These are phyloP conservation scores for Trifolium subterraneum DNA, from an alignment of 306 rosid species.

Conservation along the genomic window DNA sequence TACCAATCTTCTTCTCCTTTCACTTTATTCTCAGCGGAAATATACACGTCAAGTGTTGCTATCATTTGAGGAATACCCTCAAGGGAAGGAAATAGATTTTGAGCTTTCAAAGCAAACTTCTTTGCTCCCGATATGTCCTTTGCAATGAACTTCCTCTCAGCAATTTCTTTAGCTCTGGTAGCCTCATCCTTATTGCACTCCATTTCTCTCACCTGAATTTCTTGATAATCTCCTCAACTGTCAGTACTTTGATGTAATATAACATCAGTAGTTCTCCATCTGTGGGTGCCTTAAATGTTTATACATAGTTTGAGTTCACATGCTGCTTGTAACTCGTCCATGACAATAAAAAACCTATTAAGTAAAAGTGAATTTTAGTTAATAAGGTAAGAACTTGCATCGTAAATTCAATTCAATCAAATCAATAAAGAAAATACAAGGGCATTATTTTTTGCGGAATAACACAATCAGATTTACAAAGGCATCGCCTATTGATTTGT, in stretches of 20 bases:
- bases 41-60: conserved; percentile 78
- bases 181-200: conserved; percentile 98
- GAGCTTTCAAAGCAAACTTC: conserved; percentile 90
- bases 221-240: conserved; percentile 5
- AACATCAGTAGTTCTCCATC: conserved; percentile 42
- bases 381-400: conserved; percentile 23
- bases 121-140: conserved; percentile 74
- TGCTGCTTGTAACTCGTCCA: conserved; percentile 11
- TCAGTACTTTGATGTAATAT: conserved; percentile 30
- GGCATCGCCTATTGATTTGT: not conserved
- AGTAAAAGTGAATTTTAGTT: conserved; percentile 26
- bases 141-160: conserved; percentile 77
- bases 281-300: conserved; percentile 26
- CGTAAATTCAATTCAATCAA: conserved; percentile 26
- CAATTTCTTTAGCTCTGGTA: conserved; percentile 75
- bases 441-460: not conserved
- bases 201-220: conserved; percentile 53
- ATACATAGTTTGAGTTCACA: conserved; percentile 32
- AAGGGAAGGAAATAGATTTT: conserved; percentile 72
- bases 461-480: not conserved
- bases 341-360: conserved; percentile 38
- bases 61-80: conserved; percentile 84
- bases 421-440: conserved; percentile 24
- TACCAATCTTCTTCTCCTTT: conserved; percentile 90
- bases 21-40: conserved; percentile 69